Percentiles rank a stretch among this genome's conserved stretches.
phyloP scores from a whole-genome alignment of 2,329 filamentous ascomycete genomes.

The Fusarium poae region DNA sequence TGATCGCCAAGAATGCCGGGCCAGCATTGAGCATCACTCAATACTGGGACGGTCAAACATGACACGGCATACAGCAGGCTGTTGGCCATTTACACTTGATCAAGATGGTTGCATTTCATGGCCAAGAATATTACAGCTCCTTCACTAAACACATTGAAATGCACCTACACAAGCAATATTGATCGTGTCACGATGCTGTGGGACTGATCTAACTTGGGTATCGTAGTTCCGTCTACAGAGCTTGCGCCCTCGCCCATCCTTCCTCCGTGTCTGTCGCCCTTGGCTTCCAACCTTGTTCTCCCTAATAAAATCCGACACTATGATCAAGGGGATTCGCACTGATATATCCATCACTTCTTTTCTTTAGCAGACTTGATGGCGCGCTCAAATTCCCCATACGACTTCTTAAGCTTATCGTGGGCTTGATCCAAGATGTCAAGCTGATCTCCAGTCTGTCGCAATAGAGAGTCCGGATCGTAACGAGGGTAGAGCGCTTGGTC shows the following conservation, averaged over 20 bases:
- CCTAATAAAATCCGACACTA: no score
- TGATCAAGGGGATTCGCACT: neutral
- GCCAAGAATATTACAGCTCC: neutral
- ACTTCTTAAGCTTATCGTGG: neutral
- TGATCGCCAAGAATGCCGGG: neutral
- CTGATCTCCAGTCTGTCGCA: neutral
- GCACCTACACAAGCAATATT: neutral
- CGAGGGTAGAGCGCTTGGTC: neutral
- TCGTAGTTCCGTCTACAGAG: neutral
- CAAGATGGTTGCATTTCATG: neutral
- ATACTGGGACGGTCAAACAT: no score
- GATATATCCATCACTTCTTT: neutral
- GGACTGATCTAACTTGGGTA: neutral
- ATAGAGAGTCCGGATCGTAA: neutral
- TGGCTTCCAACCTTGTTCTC: neutral
- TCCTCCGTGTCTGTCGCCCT: neutral
- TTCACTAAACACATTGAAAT: neutral
- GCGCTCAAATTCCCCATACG: neutral
- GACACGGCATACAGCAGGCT: no score
- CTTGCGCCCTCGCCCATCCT: neutral
- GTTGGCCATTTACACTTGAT: no score
- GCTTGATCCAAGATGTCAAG: neutral
- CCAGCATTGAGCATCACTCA: neutral
- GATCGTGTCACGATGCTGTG: fast-evolving
- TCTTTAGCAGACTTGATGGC: neutral